Evolutionary conservation across 129 eudicot species (phyloP).

Genomic region (Ambrosia trifida): DNA sequence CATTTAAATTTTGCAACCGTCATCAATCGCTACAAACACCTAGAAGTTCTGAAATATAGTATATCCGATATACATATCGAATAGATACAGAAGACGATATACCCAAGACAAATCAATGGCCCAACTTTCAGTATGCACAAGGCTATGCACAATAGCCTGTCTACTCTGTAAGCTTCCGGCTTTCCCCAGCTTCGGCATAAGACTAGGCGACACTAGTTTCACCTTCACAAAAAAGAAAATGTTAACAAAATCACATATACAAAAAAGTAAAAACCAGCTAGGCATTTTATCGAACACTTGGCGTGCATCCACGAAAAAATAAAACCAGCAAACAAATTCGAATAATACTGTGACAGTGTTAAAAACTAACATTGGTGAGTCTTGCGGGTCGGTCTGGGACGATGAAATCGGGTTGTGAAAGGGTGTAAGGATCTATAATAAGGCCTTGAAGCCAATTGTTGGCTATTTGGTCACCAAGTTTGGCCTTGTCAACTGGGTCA

Average conservation of each 20-base stretch:
- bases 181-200: slow-evolving; percentile 95
- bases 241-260: background rate
- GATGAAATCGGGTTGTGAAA: slow-evolving; percentile 47
- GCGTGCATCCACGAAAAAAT: background rate
- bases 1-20: background rate
- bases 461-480: slow-evolving; percentile 79
- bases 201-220: slow-evolving; percentile 75
- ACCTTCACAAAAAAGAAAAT: slow-evolving; percentile 51
- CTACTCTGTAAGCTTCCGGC: slow-evolving; percentile 93
- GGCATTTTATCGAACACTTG: slow-evolving; percentile 63
- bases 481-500: slow-evolving; percentile 82
- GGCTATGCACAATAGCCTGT: slow-evolving; percentile 93
- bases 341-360: background rate
- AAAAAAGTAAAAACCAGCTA: slow-evolving; percentile 14
- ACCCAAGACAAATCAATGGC: slow-evolving; percentile 99
- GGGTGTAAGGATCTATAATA: slow-evolving; percentile 48
- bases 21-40: slow-evolving; percentile 22
- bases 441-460: slow-evolving; percentile 67
- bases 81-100: background rate
- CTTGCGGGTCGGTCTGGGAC: slow-evolving; percentile 91
- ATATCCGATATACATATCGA: slow-evolving; percentile 1
- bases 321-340: background rate
- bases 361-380: slow-evolving; percentile 45
- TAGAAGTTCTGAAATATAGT: background rate
- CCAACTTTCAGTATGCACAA: slow-evolving; percentile 92